Evolutionary conservation across 768 basidiomycete species (phyloP).

Genomic region (Dictyophora rubrovolvata): DNA sequence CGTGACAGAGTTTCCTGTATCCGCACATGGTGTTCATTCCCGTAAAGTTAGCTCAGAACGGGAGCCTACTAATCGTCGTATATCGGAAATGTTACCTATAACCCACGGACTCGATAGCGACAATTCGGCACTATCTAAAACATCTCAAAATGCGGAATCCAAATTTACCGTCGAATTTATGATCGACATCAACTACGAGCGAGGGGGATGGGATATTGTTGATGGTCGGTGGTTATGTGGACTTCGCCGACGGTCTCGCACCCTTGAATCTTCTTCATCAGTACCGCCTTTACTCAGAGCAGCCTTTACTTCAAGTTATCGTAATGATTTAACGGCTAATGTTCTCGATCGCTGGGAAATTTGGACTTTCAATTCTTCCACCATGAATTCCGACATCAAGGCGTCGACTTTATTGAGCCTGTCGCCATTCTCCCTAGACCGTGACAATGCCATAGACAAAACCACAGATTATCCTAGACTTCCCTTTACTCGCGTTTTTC

Average conservation of each 20-base stretch:
- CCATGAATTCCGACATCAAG: constrained; percentile 1
- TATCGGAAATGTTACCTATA: constrained; percentile 29
- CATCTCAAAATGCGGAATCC: constrained; percentile 2
- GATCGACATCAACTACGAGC: constrained; percentile 43
- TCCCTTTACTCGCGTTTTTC: constrained; percentile 72
- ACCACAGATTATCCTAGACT: constrained; percentile 34
- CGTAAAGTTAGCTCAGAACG: constrained; percentile 59
- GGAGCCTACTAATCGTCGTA: constrained; percentile 40
- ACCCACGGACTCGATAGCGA: constrained; percentile 13
- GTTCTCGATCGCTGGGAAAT: constrained; percentile 76
- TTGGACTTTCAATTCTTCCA: constrained; percentile 60
- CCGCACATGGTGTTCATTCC: constrained; percentile 69
- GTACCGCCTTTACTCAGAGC: constrained; percentile 9
- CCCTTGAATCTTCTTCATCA: constrained; percentile 17
- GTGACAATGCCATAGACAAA: not conserved
- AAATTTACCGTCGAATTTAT: constrained; percentile 12
- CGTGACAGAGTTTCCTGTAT: constrained; percentile 60
- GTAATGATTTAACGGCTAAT: constrained; percentile 45
- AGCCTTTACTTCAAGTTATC: constrained; percentile 6
- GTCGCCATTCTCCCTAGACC: not conserved
- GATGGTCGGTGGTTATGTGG: constrained; percentile 48
- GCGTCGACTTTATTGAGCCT: constrained; percentile 13
- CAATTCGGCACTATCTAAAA: constrained; percentile 25
- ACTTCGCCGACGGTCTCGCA: constrained; percentile 54
- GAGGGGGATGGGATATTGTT: constrained; percentile 68